Evolutionary conservation across 1,284 basidiomycete species (phyloP).

Genomic region (Ceratobasidium sp.): DNA sequence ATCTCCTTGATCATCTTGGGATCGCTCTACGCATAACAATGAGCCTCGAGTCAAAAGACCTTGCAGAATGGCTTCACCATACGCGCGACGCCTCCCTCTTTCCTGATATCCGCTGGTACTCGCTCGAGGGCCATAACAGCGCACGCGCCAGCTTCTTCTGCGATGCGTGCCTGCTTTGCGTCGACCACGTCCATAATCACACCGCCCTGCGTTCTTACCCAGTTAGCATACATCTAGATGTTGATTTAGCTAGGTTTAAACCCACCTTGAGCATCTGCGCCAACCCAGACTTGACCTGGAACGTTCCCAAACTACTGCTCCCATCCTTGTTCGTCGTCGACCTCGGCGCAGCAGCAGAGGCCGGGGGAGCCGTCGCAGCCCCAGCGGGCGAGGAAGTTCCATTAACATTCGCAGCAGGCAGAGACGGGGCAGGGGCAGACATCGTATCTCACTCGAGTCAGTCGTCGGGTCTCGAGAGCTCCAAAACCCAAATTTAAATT

Average conservation of each 20-base stretch:
- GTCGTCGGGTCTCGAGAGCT: background rate
- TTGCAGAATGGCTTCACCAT: conserved; percentile 71
- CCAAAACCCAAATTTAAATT: conserved; percentile 41
- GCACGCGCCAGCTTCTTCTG: conserved; percentile 97
- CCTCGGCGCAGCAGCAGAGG: conserved; percentile 9
- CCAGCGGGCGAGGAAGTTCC: background rate
- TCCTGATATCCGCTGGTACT: conserved; percentile 95
- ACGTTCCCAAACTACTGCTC: conserved; percentile 37
- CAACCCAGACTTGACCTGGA: conserved; percentile 88
- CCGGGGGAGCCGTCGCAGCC: background rate
- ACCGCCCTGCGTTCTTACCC: conserved; percentile 66
- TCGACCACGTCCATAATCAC: conserved; percentile 95
- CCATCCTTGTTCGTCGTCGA: conserved; percentile 40
- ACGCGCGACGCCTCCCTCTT: conserved; percentile 89
- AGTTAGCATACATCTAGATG: conserved; percentile 37
- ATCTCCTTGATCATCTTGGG: conserved; percentile 98
- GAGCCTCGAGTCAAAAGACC: conserved; percentile 21
- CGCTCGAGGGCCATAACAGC: conserved; percentile 98
- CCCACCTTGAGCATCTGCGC: conserved; percentile 93
- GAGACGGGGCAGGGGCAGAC: conserved; percentile 39
- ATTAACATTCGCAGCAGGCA: conserved; percentile 24
- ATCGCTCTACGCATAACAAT: conserved; percentile 72
- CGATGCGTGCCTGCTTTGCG: conserved; percentile 91
- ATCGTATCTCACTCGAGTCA: conserved; percentile 38
- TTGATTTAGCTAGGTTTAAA: conserved; percentile 7